Conservation (phyloP, 495 filamentous ascomycete genomes). For the Articulospora tetracladia region DNA sequence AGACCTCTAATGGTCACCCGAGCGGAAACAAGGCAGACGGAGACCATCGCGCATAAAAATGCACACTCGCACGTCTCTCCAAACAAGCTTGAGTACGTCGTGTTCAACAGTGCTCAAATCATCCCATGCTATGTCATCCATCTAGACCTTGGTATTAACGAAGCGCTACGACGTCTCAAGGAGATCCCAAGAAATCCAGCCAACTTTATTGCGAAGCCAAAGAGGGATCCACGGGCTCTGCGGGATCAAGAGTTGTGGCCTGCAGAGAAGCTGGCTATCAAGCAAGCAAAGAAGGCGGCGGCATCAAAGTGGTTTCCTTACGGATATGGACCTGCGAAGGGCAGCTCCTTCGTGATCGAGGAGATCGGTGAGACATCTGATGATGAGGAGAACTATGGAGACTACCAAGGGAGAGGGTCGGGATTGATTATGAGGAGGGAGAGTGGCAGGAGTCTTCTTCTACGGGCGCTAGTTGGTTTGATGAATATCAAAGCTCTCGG, state of each 20-base stretch:
- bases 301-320: constrained; percentile 40
- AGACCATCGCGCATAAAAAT: constrained; percentile 15
- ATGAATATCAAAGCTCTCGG: constrained; percentile 12
- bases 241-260: constrained; percentile 11
- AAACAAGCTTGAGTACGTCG: constrained; percentile 33
- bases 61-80: constrained; percentile 33
- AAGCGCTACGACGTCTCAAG: constrained; percentile 18
- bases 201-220: neutral
- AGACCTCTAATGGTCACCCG: constrained; percentile 21
- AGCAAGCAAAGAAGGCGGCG: constrained; percentile 28
- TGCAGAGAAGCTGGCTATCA: constrained; percentile 27
- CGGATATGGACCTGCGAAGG: constrained; percentile 36
- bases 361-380: constrained; percentile 36
- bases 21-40: constrained; percentile 23
- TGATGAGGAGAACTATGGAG: constrained; percentile 40
- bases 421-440: constrained; percentile 22
- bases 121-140: constrained; percentile 40
- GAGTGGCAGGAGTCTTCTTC: neutral
- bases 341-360: constrained; percentile 33
- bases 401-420: constrained; percentile 33
- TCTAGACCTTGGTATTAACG: constrained; percentile 28
- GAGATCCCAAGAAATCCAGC: constrained; percentile 1
- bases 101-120: constrained; percentile 37
- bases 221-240: constrained; percentile 14
- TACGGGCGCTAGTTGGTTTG: constrained; percentile 11